Evolutionary conservation across 116 monocot genomes (phyloP), one percentile per base, ranked within the genome.

Genomic region (Dioscorea cayenensis): DNA sequence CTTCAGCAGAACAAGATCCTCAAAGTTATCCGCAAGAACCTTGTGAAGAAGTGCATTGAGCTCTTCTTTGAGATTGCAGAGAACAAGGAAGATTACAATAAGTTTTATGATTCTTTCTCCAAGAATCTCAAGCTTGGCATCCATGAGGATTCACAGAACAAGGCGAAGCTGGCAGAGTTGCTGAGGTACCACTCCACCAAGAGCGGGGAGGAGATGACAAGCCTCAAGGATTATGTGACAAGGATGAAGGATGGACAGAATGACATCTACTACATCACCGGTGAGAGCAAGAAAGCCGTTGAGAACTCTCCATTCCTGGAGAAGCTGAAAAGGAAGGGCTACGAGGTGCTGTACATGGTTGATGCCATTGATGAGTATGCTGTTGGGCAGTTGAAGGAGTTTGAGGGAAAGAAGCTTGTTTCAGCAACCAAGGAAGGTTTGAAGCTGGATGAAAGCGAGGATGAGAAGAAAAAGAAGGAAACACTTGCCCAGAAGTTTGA

Each of bases 121-220:
- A 84, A 84, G 84, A 80, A 84, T 66, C 73, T 80, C 25, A 84
- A 84, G 80, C 84, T 84, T 55, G 84, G 84, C 36, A 84, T 84
- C 68, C 84, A 84, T 37, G 84, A 80, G 70, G 84, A 84, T 25
- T 77, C 84, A 1, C 74, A 74, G 68, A 77, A 80, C 80, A 73
- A 65, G 29, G 19, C 70, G 12, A 70, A 70, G 70, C 51, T 70
- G 25, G 70, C 70, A 17, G 70, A 70, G 58, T 17, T 70, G 32
- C 55, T 70, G 27, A 55, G 70, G 59, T 70, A 70, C 55, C 70
- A 70, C 58, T 70, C 70, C 29, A 70, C 70, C 59, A 70, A 70
- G 55, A 70, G 70, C 14, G 70, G 70, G 12, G 70, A 70, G 18
- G 70, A 70, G 19, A 70, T 70, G 58, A 70, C 70, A 19, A 70